These are phyloP conservation scores for Macaranga tanarius DNA, from an alignment of 441 rosid genomes.

Conservation along the genomic window DNA sequence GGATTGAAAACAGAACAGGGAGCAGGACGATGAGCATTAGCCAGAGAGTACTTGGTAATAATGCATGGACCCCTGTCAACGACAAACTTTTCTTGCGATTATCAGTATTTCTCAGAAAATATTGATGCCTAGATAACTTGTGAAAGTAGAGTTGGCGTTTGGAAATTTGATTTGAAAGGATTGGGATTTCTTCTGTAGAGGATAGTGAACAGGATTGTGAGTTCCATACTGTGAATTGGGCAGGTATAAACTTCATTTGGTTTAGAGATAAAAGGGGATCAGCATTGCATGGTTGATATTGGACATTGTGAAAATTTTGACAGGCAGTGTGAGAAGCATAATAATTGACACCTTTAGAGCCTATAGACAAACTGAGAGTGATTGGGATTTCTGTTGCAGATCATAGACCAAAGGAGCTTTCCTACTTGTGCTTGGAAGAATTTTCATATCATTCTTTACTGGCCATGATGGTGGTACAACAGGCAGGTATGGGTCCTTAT, in stretches of 20 bases:
- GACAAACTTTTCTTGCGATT: conserved; percentile 80
- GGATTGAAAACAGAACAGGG: conserved; percentile 87
- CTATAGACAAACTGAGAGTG: conserved; percentile 80
- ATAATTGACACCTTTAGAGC: conserved; percentile 58
- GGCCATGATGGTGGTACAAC: conserved; percentile 93
- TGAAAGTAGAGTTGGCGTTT: conserved; percentile 39
- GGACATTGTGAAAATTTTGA: conserved; percentile 49
- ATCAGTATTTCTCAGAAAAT: conserved; percentile 84
- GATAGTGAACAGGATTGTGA: conserved; percentile 50
- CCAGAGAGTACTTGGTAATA: conserved; percentile 88
- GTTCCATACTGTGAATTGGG: conserved; percentile 65
- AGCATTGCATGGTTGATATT: conserved; percentile 41
- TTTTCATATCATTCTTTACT: conserved; percentile 77
- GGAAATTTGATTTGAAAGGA: conserved; percentile 67
- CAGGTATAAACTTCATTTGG: conserved; percentile 67
- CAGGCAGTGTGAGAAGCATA: conserved; percentile 41
- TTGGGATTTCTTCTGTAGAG: conserved; percentile 44
- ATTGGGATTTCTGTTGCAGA: conserved; percentile 88
- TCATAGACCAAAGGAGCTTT: conserved; percentile 82
- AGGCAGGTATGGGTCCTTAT: conserved; percentile 61
- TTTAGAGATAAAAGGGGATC: conserved; percentile 50
- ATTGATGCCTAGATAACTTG: conserved; percentile 62
- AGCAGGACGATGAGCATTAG: conserved; percentile 63
- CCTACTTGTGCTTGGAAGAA: conserved; percentile 76
- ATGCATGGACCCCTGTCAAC: conserved; percentile 79